Base-by-base conservation (phyloP, 2,329 filamentous ascomycete genomes). In the Penicillium concentricum region DNA sequence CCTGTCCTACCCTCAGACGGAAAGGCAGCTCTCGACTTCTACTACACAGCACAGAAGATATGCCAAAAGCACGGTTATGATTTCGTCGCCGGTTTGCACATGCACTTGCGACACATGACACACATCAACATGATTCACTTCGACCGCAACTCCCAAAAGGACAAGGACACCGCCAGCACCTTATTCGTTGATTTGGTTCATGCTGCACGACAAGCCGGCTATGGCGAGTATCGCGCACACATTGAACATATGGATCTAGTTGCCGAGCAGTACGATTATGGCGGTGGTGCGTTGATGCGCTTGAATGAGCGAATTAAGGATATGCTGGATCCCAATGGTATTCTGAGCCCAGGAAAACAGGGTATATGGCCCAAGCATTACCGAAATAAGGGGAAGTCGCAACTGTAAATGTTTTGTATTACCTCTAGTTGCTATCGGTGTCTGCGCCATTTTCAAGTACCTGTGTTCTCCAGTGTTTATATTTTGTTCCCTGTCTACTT, bases 151-250 rank as follows among this genome's bases (percentile, higher is more conserved):
- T 43, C 41, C 4, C 41, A 43, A 28, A 22, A 43, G 20, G 41
- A 43, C 22, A 43, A 43, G 2, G 41, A 43, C 15, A 7, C 41
- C 2, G 41, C 41, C 13, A 43, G n/a, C 15, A 16, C 16, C 22
- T 8, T 43, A 12, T 43, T 43, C 7, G 41, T 43, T 15, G 41
- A 43, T 43, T 16, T 43, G 22, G 41, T 43, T 43, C 13, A 8
- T 6, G 13, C 41, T 28, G 41, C 41, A 16, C 22, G 41, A 3
- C 8, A 43, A 16, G 13, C 6, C 2, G 51, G 63, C 9, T 66
- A 64, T 30, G 60, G 64, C 8, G 62, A 65, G 41, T 66, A 66
- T 28, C 55, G 64, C 3, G 61, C 64, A 2, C 64, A 66, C 37
- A 46, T 66, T 18, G 58, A 59, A 1, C 60, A 60, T 30, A 64